Evolutionary conservation across 2,329 filamentous ascomycete species (phyloP).

Genomic region (Rhinocladiella similis): DNA sequence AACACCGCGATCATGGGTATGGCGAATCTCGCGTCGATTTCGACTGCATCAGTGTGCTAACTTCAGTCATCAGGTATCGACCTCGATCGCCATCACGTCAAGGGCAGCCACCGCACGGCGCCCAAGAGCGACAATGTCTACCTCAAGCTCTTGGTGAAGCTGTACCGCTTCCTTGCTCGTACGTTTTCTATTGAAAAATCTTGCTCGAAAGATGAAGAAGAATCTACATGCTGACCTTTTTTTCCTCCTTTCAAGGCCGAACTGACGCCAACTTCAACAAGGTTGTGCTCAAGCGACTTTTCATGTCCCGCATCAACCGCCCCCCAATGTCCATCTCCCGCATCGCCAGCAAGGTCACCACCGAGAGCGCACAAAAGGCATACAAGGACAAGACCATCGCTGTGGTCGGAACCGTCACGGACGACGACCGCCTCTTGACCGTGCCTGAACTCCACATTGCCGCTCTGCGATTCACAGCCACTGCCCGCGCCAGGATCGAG

Average conservation of each 20-base stretch:
- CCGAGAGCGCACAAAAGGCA: constrained; percentile 55
- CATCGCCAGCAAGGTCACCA: constrained; percentile 65
- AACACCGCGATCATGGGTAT: constrained; percentile 30
- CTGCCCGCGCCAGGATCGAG: constrained; percentile 87
- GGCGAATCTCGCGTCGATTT: background rate
- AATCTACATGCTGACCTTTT: constrained; percentile 16
- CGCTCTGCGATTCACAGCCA: constrained; percentile 94
- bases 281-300: constrained; percentile 93
- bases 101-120: constrained; percentile 78
- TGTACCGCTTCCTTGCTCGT: constrained; percentile 96
- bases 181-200: constrained; percentile 47
- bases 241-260: constrained; percentile 64
- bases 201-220: background rate
- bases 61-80: constrained; percentile 49
- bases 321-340: constrained; percentile 92
- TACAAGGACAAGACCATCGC: constrained; percentile 77
- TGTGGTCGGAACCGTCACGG: constrained; percentile 91
- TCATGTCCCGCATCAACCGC: constrained; percentile 98
- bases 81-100: constrained; percentile 63
- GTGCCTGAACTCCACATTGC: constrained; percentile 92
- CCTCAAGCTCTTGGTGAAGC: constrained; percentile 95
- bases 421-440: constrained; percentile 90
- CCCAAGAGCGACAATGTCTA: constrained; percentile 99
- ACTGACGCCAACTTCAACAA: constrained; percentile 99
- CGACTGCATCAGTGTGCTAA: background rate